Percentiles rank a stretch among this genome's conserved stretches.
Evolutionary conservation across 2,329 filamentous ascomycete genomes (phyloP).

Genomic region (Metarhizium album): DNA sequence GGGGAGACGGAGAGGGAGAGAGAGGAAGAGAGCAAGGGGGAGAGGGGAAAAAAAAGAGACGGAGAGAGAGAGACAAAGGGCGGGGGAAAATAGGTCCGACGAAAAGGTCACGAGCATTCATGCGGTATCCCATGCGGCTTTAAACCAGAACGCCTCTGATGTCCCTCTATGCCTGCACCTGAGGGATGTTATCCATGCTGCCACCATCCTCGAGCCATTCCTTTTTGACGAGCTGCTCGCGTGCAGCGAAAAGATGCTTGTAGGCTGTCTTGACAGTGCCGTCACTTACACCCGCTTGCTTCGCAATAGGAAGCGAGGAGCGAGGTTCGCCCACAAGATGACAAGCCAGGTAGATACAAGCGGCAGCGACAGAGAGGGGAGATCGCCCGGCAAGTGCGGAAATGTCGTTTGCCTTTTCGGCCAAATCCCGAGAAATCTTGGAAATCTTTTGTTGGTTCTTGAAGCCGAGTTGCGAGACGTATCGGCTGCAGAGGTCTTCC

Average conservation of each 20-base stretch:
- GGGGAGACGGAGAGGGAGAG: too few relatives aligned
- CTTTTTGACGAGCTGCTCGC: constrained; percentile 62
- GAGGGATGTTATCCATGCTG: constrained; percentile 59
- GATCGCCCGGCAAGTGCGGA: constrained; percentile 85
- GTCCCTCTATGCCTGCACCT: constrained; percentile 20
- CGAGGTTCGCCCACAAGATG: constrained; percentile 72
- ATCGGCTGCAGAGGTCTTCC: constrained; percentile 77
- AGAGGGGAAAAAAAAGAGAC: too few relatives aligned
- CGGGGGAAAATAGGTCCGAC: background rate
- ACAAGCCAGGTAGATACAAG: constrained; percentile 93
- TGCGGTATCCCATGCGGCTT: background rate
- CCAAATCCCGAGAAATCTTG: constrained; percentile 69
- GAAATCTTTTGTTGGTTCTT: constrained; percentile 63
- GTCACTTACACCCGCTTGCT: constrained; percentile 82
- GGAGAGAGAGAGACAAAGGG: too few relatives aligned
- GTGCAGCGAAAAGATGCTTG: constrained; percentile 69
- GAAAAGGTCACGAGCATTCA: background rate
- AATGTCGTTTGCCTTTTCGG: constrained; percentile 64
- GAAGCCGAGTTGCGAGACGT: constrained; percentile 71
- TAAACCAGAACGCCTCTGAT: background rate
- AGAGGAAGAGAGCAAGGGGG: background rate
- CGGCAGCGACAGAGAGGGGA: constrained; percentile 84
- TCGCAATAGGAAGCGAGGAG: constrained; percentile 76
- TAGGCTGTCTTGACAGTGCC: constrained; percentile 95
- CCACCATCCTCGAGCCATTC: constrained; percentile 67